Evolutionary conservation across 192 early-diverging fungal species (phyloP).

Genomic region (Coemansia sp.): DNA sequence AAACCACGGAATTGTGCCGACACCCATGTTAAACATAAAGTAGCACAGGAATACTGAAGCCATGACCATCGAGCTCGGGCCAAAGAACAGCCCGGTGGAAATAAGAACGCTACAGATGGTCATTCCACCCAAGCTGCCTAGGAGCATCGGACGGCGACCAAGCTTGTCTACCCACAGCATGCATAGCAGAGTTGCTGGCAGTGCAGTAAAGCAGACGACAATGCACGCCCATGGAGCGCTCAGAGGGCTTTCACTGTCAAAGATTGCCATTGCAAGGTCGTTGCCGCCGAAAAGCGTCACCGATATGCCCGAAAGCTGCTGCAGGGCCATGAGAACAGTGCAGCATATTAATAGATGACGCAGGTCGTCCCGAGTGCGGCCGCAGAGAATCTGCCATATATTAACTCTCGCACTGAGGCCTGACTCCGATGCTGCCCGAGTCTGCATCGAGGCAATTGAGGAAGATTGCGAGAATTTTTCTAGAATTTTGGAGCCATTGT

Average conservation of each 20-base stretch:
- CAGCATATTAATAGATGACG: conserved; percentile 49
- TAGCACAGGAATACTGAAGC: conserved; percentile 66
- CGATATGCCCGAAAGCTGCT: conserved; percentile 73
- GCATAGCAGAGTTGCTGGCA: conserved; percentile 63
- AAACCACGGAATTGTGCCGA: conserved; percentile 80
- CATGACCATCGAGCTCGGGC: conserved; percentile 54
- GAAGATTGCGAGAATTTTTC: neutral
- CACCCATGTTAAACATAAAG: conserved; percentile 67
- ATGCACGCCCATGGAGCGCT: conserved; percentile 42
- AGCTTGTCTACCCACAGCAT: conserved; percentile 60
- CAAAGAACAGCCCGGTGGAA: conserved; percentile 55
- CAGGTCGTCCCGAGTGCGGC: conserved; percentile 41
- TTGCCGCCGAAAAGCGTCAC: conserved; percentile 65
- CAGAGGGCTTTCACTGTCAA: conserved; percentile 54
- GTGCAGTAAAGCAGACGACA: conserved; percentile 56
- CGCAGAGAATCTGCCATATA: conserved; percentile 26
- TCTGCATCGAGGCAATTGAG: conserved; percentile 1
- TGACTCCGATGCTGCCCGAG: conserved; percentile 4
- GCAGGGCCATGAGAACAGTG: conserved; percentile 59
- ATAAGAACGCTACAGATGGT: conserved; percentile 55
- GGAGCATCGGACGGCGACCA: conserved; percentile 65
- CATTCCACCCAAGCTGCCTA: conserved; percentile 62
- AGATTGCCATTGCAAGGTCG: conserved; percentile 53
- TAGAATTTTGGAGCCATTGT: neutral
- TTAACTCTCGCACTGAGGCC: neutral